Evolutionary conservation across 805 yeast species (phyloP).

Genomic region (Ogataea angusta): DNA sequence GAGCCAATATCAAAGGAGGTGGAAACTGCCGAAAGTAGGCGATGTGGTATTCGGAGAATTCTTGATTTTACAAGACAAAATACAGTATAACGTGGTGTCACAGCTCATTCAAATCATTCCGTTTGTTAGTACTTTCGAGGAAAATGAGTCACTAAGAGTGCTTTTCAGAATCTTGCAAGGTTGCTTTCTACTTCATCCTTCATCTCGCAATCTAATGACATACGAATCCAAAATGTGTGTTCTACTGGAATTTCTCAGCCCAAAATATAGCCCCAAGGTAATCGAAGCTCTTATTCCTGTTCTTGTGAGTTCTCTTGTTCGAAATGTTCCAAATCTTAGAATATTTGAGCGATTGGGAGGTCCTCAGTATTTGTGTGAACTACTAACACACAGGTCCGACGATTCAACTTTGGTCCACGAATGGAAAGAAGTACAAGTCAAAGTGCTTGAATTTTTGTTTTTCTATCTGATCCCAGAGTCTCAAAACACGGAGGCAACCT

Average conservation of each 20-base stretch:
- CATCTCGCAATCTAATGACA: constrained; percentile 48
- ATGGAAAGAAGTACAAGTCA: constrained; percentile 55
- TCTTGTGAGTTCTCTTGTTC: constrained; percentile 54
- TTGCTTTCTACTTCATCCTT: constrained; percentile 54
- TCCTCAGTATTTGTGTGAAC: constrained; percentile 46
- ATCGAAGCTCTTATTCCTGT: constrained; percentile 47
- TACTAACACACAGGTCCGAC: constrained; percentile 32
- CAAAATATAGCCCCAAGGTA: constrained; percentile 20
- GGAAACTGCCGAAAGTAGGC: constrained; percentile 3
- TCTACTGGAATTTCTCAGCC: constrained; percentile 28
- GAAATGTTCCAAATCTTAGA: constrained; percentile 54
- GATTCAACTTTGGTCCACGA: constrained; percentile 11
- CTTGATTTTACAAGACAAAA: constrained; percentile 46
- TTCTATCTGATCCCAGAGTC: constrained; percentile 67
- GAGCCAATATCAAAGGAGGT: background rate
- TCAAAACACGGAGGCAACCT: background rate
- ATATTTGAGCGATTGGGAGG: constrained; percentile 58
- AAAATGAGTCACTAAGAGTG: constrained; percentile 18
- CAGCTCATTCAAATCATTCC: constrained; percentile 31
- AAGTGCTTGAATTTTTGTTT: constrained; percentile 64
- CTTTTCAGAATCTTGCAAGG: constrained; percentile 52
- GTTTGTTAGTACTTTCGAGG: constrained; percentile 10
- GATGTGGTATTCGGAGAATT: constrained; percentile 30
- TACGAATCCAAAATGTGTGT: constrained; percentile 39
- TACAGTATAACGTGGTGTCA: constrained; percentile 48